These are phyloP conservation scores for Citrus australasica DNA, from an alignment of 345 rosid species.

Conservation along the genomic window DNA sequence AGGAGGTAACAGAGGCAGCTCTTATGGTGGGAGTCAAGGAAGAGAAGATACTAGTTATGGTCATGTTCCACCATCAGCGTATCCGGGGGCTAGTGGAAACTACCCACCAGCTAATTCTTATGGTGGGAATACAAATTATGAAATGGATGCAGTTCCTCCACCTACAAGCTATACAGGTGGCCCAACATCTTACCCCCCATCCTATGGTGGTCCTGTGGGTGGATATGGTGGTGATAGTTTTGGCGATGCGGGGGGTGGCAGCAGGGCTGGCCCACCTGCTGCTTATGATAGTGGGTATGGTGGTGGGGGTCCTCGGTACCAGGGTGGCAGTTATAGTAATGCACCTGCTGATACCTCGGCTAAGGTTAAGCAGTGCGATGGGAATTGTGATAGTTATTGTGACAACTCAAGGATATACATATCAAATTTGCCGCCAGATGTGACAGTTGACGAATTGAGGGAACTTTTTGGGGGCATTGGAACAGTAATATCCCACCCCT, in stretches of 20 bases:
- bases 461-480: constrained; percentile 98
- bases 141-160: constrained; percentile 78
- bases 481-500: constrained; percentile 58
- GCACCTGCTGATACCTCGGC: constrained; percentile 37
- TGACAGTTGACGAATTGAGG: constrained; percentile 77
- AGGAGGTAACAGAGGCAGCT: constrained; percentile 50
- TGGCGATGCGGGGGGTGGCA: constrained; percentile 55
- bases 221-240: constrained; percentile 59
- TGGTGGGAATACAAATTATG: constrained; percentile 54
- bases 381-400: constrained; percentile 69
- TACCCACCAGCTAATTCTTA: constrained; percentile 60
- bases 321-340: constrained; percentile 50
- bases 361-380: constrained; percentile 90
- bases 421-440: constrained; percentile 94
- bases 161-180: constrained; percentile 88
- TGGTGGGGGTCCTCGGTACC: constrained; percentile 51
- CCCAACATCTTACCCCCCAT: constrained; percentile 61
- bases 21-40: constrained; percentile 67
- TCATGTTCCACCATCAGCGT: constrained; percentile 68
- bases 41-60: constrained; percentile 65
- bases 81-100: constrained; percentile 56
- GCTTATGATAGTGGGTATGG: constrained; percentile 39
- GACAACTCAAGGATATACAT: constrained; percentile 94
- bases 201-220: constrained; percentile 69
- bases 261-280: constrained; percentile 41